These are phyloP conservation scores for Agaricales sp. DNA, from an alignment of 1,284 basidiomycete genomes.

Conservation along the genomic window DNA sequence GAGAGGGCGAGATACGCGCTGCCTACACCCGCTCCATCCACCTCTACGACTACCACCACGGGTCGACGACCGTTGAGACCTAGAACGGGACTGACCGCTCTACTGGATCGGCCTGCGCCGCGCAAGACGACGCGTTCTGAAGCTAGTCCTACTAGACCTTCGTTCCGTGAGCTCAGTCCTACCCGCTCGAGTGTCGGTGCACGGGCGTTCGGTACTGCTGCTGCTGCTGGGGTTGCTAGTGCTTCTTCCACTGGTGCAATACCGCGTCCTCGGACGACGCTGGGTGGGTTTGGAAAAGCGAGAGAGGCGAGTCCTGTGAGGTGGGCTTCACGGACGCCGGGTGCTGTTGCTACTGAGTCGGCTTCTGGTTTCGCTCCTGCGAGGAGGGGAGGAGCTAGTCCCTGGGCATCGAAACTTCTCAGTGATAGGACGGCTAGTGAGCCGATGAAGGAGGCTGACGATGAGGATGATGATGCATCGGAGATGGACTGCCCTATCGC, in stretches of 20 bases:
- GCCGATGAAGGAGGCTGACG: too few relatives aligned
- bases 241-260: not conserved
- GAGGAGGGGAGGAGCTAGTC: not conserved
- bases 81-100: not conserved
- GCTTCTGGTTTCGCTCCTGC: not conserved
- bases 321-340: not conserved
- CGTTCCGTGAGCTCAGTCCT: not conserved
- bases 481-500: not conserved
- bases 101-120: slow-evolving; percentile 9
- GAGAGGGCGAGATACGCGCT: not conserved
- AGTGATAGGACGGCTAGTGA: not conserved
- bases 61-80: not conserved
- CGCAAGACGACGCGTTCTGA: not conserved
- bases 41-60: not conserved
- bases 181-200: not conserved
- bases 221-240: not conserved
- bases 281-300: not conserved
- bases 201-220: not conserved
- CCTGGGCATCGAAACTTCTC: not conserved
- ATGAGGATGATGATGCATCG: not conserved
- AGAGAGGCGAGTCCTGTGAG: not conserved
- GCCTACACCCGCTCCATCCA: not conserved
- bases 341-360: not conserved
- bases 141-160: not conserved
- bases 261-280: not conserved